Evolutionary conservation across 202 grass and related monocot genomes (phyloP).

Genomic region (Eragrostis tef): DNA sequence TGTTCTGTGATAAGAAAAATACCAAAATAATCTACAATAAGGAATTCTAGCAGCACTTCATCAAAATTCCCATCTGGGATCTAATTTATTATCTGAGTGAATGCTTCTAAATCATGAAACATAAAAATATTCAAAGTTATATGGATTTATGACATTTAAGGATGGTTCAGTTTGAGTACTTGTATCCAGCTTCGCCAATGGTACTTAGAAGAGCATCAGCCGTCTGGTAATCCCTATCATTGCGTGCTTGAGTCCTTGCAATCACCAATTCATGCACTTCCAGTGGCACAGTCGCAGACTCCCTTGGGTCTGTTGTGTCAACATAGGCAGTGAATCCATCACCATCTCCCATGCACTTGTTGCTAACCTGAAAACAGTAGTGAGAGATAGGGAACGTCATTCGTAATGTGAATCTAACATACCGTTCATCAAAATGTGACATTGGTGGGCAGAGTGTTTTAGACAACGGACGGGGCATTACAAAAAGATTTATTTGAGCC

Average conservation of each 20-base stretch:
- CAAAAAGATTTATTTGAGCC: too few relatives aligned
- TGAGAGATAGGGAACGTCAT: background rate
- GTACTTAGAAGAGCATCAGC: constrained; percentile 44
- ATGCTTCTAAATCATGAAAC: background rate
- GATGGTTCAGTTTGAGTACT: constrained; percentile 40
- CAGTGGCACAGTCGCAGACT: constrained; percentile 45
- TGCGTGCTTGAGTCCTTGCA: constrained; percentile 43
- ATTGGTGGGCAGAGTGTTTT: background rate
- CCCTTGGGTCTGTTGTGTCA: constrained; percentile 50
- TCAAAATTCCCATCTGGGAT: background rate
- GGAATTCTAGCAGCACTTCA: too few relatives aligned
- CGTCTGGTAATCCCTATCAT: constrained; percentile 37
- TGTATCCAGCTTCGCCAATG: constrained; percentile 53
- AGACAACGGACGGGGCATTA: background rate
- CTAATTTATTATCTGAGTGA: background rate
- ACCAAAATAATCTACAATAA: too few relatives aligned
- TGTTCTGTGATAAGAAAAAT: constrained; percentile 28
- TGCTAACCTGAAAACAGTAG: constrained; percentile 43
- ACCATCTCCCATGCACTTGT: constrained; percentile 57
- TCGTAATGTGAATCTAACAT: too few relatives aligned
- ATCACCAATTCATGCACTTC: constrained; percentile 59
- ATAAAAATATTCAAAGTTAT: background rate
- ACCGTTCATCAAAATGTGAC: too few relatives aligned
- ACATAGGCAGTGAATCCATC: constrained; percentile 73
- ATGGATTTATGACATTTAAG: constrained; percentile 32